phyloP scores from a whole-genome alignment of 768 basidiomycete genomes.

The Lanmaoa rubissima region DNA sequence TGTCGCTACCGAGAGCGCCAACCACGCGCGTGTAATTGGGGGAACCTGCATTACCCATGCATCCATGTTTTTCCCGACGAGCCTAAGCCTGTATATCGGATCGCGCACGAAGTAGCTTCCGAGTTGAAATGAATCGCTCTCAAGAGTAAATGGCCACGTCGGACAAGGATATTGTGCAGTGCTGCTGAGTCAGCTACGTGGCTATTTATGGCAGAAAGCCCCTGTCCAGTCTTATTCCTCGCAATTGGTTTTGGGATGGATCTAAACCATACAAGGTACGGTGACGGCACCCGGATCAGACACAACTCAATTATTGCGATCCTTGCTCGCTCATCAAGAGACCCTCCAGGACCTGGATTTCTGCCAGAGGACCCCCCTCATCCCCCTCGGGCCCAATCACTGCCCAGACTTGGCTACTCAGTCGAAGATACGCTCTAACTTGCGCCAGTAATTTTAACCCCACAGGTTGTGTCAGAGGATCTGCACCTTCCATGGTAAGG shows the following conservation, averaged over 20 bases:
- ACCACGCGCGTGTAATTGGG: constrained; percentile 87
- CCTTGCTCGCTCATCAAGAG: constrained; percentile 38
- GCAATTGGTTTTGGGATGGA: neutral
- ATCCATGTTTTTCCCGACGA: constrained; percentile 53
- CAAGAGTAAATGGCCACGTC: constrained; percentile 9
- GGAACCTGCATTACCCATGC: constrained; percentile 92
- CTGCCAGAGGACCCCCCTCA: constrained; percentile 54
- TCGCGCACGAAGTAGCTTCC: neutral
- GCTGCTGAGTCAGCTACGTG: constrained; percentile 19
- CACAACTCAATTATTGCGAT: neutral
- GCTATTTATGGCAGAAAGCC: neutral
- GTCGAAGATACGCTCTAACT: constrained; percentile 37
- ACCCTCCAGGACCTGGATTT: constrained; percentile 44
- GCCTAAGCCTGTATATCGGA: constrained; percentile 1
- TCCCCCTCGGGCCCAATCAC: constrained; percentile 65
- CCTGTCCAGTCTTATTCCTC: neutral
- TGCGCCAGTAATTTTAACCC: constrained; percentile 28
- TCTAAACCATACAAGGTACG: neutral
- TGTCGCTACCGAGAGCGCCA: constrained; percentile 71
- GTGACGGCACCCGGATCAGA: neutral
- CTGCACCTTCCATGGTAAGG: constrained; percentile 32
- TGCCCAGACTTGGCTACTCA: constrained; percentile 41
- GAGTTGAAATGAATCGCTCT: neutral
- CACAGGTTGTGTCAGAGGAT: neutral
- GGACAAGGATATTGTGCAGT: neutral